Evolutionary conservation across 495 filamentous ascomycete species (phyloP), one percentile per base, ranked within the genome.

Genomic region (Astrothelium subdiscretum): DNA sequence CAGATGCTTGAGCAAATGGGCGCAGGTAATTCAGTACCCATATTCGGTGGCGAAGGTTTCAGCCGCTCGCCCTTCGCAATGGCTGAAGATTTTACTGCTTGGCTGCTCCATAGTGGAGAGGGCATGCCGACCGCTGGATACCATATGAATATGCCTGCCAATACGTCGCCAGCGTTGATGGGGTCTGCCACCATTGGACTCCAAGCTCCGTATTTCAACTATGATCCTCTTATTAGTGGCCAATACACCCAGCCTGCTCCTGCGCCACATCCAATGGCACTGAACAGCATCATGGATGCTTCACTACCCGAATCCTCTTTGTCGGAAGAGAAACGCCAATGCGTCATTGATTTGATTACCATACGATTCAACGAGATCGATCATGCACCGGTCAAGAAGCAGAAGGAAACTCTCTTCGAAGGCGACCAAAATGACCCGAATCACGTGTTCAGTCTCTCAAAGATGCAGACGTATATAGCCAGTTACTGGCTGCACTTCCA

Each of bases 401-500:
- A 87, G 62, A 91, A 90, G 67, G 88, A 89, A 57, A 82, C 81
- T 58, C 80, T 96, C 35, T 77, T 94, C 66, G 85, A 90, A 22
- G 91, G 91, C 20, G 86, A 94, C 62, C 80, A 85, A 59, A 83
- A 86, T 62, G 81, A 85, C 29, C 85, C 87, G 40, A 70, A 73
- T 31, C 92, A 97, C 71, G 85, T 95, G 68, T 75, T 97, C 62
- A 95, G 92, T 68, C 76, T 91, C 61, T 86, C 85, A 68, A 96
- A 94, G 87, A 95, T 98, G 88, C 90, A 96, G 75, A 84, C 85
- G 10, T 98, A 97, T 71, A 91, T 97, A 68, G 83, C 85, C 3
- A 94, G 91, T 15, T 98, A 90, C 72, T 98, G 94, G 94, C 79
- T 86, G 59, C 90, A 97, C 71, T 95, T 97, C 66, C 95, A 95